Evolutionary conservation across 176 grass and related monocot species (phyloP).

Genomic region (Aegilops speltoides): DNA sequence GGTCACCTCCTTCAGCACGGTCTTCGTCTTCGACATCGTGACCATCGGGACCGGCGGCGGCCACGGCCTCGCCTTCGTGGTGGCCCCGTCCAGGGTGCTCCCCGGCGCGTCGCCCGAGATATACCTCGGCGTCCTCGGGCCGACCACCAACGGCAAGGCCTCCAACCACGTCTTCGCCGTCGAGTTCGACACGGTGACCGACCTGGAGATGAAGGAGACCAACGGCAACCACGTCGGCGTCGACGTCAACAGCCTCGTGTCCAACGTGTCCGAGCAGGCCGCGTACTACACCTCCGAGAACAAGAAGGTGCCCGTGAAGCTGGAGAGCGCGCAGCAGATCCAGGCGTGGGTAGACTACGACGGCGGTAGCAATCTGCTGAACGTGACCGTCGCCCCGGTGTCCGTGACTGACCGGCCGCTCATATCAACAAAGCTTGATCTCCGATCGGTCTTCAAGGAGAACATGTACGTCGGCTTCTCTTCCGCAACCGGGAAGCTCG

Average conservation of each 20-base stretch:
- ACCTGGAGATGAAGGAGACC: conserved; percentile 85
- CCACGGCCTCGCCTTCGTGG: conserved; percentile 65
- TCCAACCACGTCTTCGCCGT: conserved; percentile 82
- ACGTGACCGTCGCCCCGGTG: conserved; percentile 47
- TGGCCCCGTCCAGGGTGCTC: conserved; percentile 48
- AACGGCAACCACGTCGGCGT: conserved; percentile 88
- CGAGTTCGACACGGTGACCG: conserved; percentile 88
- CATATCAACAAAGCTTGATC: conserved; percentile 55
- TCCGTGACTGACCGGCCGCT: conserved; percentile 30
- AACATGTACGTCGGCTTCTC: conserved; percentile 85
- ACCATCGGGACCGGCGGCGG: conserved; percentile 42
- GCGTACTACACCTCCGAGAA: conserved; percentile 26
- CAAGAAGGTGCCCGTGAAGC: conserved; percentile 33
- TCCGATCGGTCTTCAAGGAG: conserved; percentile 9
- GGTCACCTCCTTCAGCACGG: conserved; percentile 59
- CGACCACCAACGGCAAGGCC: conserved; percentile 39
- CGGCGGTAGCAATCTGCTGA: conserved; percentile 28
- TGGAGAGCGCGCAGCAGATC: conserved; percentile 35
- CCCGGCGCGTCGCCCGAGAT: conserved; percentile 60
- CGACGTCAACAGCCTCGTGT: conserved; percentile 60
- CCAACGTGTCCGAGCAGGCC: conserved; percentile 41
- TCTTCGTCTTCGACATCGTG: conserved; percentile 65
- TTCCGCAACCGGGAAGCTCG: conserved; percentile 62
- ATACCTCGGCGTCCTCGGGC: conserved; percentile 59
- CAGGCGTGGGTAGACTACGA: conserved; percentile 85